Evolutionary conservation across 345 rosid species (phyloP).

Genomic region (Arabidopsis arenosa): DNA sequence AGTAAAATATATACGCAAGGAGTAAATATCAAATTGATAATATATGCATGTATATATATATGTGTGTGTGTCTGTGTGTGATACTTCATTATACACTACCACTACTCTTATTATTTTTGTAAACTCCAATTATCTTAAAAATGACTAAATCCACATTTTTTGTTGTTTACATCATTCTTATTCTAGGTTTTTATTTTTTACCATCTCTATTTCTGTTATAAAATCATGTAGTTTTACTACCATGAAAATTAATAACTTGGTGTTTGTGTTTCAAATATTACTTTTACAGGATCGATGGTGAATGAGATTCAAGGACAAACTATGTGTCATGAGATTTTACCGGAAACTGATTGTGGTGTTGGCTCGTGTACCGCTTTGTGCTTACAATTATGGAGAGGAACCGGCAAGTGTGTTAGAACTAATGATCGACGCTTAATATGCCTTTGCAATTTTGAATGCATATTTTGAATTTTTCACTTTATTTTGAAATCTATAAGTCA

Average conservation of each 20-base stretch:
- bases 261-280: background rate
- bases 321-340: background rate
- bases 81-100: background rate
- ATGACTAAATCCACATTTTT: constrained; percentile 11
- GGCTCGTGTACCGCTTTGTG: constrained; percentile 27
- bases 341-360: background rate
- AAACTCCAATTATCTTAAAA: background rate
- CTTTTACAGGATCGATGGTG: constrained; percentile 15
- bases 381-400: background rate
- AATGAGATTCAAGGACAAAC: constrained; percentile 13
- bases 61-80: background rate
- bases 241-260: background rate
- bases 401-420: background rate
- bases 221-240: background rate
- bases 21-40: background rate
- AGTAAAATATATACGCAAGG: background rate
- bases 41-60: background rate
- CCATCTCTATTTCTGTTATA: background rate
- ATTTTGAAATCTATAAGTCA: background rate
- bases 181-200: constrained; percentile 23
- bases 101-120: constrained; percentile 6
- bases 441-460: constrained; percentile 7
- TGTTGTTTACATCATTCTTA: constrained; percentile 6
- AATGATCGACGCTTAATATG: background rate
- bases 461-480: background rate